These are phyloP conservation scores for Diplodia sapinea DNA, from an alignment of 2,329 filamentous ascomycete species.

Conservation along the genomic window DNA sequence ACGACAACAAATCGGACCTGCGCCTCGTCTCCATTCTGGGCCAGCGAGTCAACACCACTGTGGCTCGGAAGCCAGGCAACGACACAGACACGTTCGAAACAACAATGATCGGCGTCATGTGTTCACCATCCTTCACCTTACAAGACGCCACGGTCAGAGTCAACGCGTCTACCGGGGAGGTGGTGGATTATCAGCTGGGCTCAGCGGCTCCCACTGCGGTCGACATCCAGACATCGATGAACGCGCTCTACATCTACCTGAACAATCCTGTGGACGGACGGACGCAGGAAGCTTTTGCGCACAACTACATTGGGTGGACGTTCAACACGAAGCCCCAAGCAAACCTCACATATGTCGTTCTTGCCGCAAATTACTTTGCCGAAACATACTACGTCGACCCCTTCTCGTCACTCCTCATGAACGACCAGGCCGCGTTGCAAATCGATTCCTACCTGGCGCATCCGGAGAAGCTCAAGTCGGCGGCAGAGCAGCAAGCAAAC, in stretches of 20 bases:
- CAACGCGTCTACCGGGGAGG: conserved; percentile 13
- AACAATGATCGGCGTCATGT: conserved; percentile 13
- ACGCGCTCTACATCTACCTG: conserved; percentile 23
- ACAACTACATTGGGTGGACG: conserved; percentile 9
- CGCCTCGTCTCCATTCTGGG: conserved; percentile 9
- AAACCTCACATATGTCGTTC: not conserved
- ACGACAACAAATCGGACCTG: conserved; percentile 6
- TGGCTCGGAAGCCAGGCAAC: not conserved
- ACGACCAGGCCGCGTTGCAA: conserved; percentile 4
- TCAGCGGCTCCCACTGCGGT: not conserved
- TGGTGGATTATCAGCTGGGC: conserved; percentile 2
- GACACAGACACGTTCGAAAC: not conserved
- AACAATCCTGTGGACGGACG: conserved; percentile 25
- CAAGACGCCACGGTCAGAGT: conserved; percentile 12
- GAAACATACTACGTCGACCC: conserved; percentile 7
- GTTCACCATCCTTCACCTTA: conserved; percentile 5
- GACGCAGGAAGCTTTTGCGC: conserved; percentile 5
- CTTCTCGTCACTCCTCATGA: conserved; percentile 3
- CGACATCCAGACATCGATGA: conserved; percentile 17
- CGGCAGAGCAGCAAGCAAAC: conserved; percentile 8
- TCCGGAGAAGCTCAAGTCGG: not conserved
- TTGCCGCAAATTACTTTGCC: not conserved
- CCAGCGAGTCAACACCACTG: conserved; percentile 1
- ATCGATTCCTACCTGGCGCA: not conserved
- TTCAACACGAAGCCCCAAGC: not conserved